Conservation (phyloP, 1,139 yeast genomes). For the Saccharomyces hybrid region DNA sequence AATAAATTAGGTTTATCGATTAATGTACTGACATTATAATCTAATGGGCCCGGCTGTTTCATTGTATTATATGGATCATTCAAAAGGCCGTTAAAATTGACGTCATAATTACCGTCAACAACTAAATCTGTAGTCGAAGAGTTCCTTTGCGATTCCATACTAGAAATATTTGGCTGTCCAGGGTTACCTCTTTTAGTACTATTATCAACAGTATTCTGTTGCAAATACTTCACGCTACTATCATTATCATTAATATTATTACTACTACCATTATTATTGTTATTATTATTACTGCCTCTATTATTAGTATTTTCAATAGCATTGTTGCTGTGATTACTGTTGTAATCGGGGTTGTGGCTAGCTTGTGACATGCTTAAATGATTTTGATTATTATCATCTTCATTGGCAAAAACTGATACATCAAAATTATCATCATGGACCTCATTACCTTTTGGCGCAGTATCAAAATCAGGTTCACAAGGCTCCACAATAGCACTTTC, state of each 20-base stretch:
- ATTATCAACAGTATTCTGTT: neutral
- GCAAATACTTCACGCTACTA: neutral
- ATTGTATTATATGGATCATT: neutral
- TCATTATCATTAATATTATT: neutral
- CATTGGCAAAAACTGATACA: conserved; percentile 8
- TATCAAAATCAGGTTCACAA: conserved; percentile 5
- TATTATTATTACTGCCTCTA: neutral
- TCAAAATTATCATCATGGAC: conserved; percentile 8
- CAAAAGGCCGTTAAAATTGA: conserved; percentile 2
- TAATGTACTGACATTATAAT: conserved; percentile 11
- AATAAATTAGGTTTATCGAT: conserved; percentile 14
- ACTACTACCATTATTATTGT: neutral
- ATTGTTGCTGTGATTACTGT: neutral
- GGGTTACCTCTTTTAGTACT: neutral
- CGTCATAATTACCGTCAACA: neutral
- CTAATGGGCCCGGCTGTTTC: neutral
- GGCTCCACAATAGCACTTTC: conserved; percentile 47
- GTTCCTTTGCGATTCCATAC: neutral
- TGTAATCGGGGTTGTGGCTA: conserved; percentile 1
- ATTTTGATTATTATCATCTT: neutral
- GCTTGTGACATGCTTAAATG: neutral
- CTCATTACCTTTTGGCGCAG: conserved; percentile 1
- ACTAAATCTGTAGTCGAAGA: neutral
- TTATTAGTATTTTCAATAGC: neutral
- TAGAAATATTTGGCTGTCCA: neutral